Conservation (phyloP, 768 basidiomycete species). For the Podaxis sp. region DNA sequence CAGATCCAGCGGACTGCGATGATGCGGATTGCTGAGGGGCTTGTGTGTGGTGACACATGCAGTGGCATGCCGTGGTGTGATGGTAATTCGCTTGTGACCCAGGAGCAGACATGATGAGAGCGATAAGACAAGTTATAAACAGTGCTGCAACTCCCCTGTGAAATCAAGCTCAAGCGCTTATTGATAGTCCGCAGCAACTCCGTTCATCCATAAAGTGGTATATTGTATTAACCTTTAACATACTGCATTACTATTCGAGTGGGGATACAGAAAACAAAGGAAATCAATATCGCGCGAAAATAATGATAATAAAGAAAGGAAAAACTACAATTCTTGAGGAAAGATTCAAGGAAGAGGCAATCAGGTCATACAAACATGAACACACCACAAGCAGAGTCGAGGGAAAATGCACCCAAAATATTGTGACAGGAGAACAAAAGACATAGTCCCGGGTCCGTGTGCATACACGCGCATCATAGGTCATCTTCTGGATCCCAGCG, state of each 20-base stretch:
- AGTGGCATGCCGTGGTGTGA: neutral
- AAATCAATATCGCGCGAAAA: neutral
- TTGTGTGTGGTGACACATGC: neutral
- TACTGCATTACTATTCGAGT: neutral
- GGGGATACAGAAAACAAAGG: neutral
- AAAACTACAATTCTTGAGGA: neutral
- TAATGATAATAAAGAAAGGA: neutral
- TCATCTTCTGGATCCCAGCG: slow-evolving; percentile 77
- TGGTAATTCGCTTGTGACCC: neutral
- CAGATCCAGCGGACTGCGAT: neutral
- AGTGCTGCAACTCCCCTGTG: too few species aligned
- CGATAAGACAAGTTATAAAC: neutral
- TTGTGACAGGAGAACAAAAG: neutral
- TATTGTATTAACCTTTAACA: neutral
- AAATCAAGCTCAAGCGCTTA: neutral
- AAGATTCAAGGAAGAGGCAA: neutral
- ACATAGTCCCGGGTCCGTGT: neutral
- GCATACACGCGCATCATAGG: slow-evolving; percentile 25
- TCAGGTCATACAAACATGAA: neutral
- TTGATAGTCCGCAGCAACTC: neutral
- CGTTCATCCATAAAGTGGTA: neutral
- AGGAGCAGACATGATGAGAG: neutral
- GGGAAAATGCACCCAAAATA: neutral
- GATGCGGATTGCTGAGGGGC: neutral
- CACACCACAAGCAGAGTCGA: neutral